Base-by-base conservation (phyloP, 805 yeast genomes). In the Wickerhamomyces mucosus region DNA sequence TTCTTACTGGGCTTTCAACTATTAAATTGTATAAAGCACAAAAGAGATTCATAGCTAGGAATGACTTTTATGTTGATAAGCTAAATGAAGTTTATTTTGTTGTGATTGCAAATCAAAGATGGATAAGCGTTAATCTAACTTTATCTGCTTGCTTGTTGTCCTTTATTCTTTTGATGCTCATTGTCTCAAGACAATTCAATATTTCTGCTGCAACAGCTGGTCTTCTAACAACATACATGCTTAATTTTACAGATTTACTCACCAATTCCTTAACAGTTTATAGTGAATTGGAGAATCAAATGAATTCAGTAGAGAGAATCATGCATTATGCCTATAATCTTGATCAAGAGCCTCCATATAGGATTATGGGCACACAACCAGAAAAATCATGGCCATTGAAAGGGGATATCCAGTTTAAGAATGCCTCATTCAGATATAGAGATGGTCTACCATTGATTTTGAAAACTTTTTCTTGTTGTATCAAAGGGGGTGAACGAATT, bases 251-350 rank as follows among this genome's bases (percentile, higher is more conserved):
- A 5, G 71, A 16, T 7, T 13, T 26, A 2, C 7, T 22, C 4
- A 18, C 21, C n/a, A 22, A 19, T 7, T 18, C 7, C 12, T 63
- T 80, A 32, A 65, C 77, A 39, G 59, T 77, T 15, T 52, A 68
- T 45, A 78, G 86, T 0, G 75, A 73, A 45, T 66, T 76, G 17
- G 89, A 81, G 48, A 81, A 78, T 49, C 75, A 75, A 43, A 63
- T 80, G 76, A 79, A 78, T 44, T 71, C 86, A 0, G 82, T 72
- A 13, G 92, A 81, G 52, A 65, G 94, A 53, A 53, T 81, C 19
- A 59, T 68, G 34, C 70, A 75, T 43, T 78, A 78, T 52, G 84
- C 81, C 1, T 63, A 58, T 38, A 60, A 68, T n/a, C 57, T 83
- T 35, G 74, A 72, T 3, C 75, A 74, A 43, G 94, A 83, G 51